A percentile compares a stretch with the other conserved stretches of the same genome.
phyloP scores from a whole-genome alignment of 1,284 basidiomycete species.

The Boletellus sp. region DNA sequence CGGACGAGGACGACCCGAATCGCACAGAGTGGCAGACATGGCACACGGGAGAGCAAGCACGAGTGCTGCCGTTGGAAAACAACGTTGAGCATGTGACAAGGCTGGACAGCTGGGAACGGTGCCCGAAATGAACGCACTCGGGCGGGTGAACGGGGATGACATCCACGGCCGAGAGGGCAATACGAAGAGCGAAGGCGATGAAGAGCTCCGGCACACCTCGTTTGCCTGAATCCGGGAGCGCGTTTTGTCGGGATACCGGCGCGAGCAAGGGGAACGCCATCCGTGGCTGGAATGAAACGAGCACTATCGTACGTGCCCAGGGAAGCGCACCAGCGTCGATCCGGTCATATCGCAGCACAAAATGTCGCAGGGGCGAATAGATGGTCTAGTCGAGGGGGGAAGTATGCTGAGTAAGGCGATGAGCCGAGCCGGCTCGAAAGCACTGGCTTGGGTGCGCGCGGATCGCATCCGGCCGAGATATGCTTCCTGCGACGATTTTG shows the following conservation, averaged over 20 bases:
- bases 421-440: conserved; percentile 20
- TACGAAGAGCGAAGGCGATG: neutral
- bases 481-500: conserved; percentile 6
- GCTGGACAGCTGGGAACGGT: conserved; percentile 2
- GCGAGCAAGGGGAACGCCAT: neutral
- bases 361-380: conserved; percentile 16
- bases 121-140: conserved; percentile 10
- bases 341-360: no score
- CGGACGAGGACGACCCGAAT: conserved; percentile 4
- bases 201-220: neutral
- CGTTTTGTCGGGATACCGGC: neutral
- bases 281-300: neutral
- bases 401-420: conserved; percentile 5
- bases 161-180: neutral
- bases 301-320: neutral
- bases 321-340: conserved; percentile 16
- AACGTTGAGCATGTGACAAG: conserved; percentile 7
- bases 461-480: conserved; percentile 14
- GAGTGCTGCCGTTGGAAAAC: neutral
- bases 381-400: conserved; percentile 6
- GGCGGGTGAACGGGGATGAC: conserved; percentile 17
- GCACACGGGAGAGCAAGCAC: conserved; percentile 9
- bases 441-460: conserved; percentile 8
- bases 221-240: conserved; percentile 2
- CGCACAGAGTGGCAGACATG: conserved; percentile 4